Evolutionary conservation across 768 basidiomycete species (phyloP).

Genomic region (Dendrothele bispora): DNA sequence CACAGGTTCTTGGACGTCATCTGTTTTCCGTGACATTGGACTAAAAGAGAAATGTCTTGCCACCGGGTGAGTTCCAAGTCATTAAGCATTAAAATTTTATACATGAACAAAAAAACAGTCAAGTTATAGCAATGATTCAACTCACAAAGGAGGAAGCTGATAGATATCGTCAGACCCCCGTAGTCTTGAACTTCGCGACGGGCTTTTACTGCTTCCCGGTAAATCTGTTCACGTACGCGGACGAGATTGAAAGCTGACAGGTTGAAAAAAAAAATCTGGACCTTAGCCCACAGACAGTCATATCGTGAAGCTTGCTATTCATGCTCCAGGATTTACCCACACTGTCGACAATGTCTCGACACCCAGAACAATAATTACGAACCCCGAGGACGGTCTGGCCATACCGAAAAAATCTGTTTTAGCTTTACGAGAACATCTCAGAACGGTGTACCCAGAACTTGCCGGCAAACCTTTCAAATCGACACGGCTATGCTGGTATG

Average conservation of each 20-base stretch:
- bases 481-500: slow-evolving; percentile 89
- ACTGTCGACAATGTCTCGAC: slow-evolving; percentile 56
- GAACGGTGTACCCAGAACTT: slow-evolving; percentile 72
- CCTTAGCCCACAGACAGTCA: slow-evolving; percentile 64
- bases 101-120: slow-evolving; percentile 53
- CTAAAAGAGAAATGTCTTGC: slow-evolving; percentile 59
- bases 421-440: slow-evolving; percentile 51
- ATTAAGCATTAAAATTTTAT: no score
- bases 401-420: slow-evolving; percentile 63
- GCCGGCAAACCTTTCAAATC: slow-evolving; percentile 66
- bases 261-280: not conserved
- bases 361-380: slow-evolving; percentile 70
- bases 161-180: slow-evolving; percentile 59
- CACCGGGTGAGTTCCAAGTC: slow-evolving; percentile 66
- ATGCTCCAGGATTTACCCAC: slow-evolving; percentile 71
- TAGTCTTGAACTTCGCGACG: slow-evolving; percentile 68
- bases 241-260: not conserved
- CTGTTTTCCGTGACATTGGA: slow-evolving; percentile 62
- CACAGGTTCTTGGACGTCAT: slow-evolving; percentile 85
- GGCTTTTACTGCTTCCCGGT: slow-evolving; percentile 89
- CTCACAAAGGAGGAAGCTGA: slow-evolving; percentile 70
- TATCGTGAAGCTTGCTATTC: slow-evolving; percentile 78
- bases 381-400: slow-evolving; percentile 54
- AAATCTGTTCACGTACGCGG: slow-evolving; percentile 19
- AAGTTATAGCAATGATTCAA: slow-evolving; percentile 75